These are phyloP conservation scores for Kwoniella shivajii DNA, from an alignment of 1,284 basidiomycete genomes.

Conservation along the genomic window DNA sequence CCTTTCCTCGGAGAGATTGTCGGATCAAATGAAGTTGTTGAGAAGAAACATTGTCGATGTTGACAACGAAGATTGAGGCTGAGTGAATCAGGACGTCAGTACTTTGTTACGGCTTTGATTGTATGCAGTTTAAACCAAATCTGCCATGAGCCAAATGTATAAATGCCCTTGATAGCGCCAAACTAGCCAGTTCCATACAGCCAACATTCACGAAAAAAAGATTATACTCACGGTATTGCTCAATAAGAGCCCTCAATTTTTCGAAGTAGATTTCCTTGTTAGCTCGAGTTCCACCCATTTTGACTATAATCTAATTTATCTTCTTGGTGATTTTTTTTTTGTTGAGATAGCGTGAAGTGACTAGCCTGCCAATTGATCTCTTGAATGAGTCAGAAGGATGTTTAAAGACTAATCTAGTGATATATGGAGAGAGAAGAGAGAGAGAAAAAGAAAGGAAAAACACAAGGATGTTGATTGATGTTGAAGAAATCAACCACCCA, in stretches of 20 bases:
- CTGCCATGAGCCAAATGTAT: background rate
- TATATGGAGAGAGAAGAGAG: constrained; percentile 21
- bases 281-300: constrained; percentile 88
- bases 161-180: background rate
- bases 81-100: constrained; percentile 6
- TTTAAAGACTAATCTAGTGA: constrained; percentile 51
- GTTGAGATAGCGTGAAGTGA: constrained; percentile 13
- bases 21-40: constrained; percentile 88
- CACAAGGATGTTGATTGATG: background rate
- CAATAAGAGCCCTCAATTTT: constrained; percentile 91
- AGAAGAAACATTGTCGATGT: constrained; percentile 99
- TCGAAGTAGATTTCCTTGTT: constrained; percentile 92
- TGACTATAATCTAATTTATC: too few relatives aligned
- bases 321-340: constrained; percentile 22
- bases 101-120: too few relatives aligned
- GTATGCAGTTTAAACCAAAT: background rate
- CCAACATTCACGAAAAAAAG: background rate
- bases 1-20: constrained; percentile 92
- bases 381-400: constrained; percentile 51
- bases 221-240: constrained; percentile 78
- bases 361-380: constrained; percentile 55
- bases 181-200: background rate
- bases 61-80: constrained; percentile 98
- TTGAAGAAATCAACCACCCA: too few relatives aligned
- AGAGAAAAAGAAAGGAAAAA: constrained; percentile 10